These are phyloP conservation scores for Magnolia officinalis DNA, from an alignment of 164 flowering plant species.

Conservation along the genomic window DNA sequence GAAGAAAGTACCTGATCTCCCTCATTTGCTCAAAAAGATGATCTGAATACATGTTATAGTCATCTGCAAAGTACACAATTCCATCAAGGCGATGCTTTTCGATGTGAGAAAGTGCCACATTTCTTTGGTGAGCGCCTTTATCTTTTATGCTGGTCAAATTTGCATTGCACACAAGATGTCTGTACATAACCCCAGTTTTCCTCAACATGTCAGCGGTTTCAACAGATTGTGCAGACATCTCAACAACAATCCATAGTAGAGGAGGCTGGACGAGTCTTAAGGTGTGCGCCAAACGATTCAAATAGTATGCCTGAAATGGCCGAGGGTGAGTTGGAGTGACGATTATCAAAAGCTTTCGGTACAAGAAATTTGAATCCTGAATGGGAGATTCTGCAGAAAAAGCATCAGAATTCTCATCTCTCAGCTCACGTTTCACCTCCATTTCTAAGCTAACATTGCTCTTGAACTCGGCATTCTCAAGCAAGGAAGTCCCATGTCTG, in stretches of 20 bases:
- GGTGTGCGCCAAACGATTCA: constrained; percentile 70
- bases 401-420: constrained; percentile 17
- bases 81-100: constrained; percentile 87
- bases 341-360: constrained; percentile 62
- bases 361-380: constrained; percentile 22
- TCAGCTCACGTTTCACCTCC: background rate
- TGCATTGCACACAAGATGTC: constrained; percentile 73
- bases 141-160: constrained; percentile 49
- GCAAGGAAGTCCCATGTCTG: constrained; percentile 5
- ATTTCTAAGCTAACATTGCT: constrained; percentile 6
- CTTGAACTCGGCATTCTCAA: constrained; percentile 8
- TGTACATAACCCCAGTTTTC: constrained; percentile 72
- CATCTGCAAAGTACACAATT: constrained; percentile 84
- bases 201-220: constrained; percentile 76
- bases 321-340: constrained; percentile 64
- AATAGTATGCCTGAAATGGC: constrained; percentile 73
- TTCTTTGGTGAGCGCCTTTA: constrained; percentile 56
- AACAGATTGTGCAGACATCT: constrained; percentile 62
- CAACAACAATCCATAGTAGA: constrained; percentile 86
- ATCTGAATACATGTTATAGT: constrained; percentile 49
- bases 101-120: constrained; percentile 77
- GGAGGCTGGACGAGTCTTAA: constrained; percentile 64
- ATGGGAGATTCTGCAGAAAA: constrained; percentile 8
- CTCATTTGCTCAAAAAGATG: constrained; percentile 71
- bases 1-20: constrained; percentile 58